Evolutionary conservation across 2,329 filamentous ascomycete species (phyloP), one percentile per base, ranked within the genome.

Genomic region (Penicillium concentricum): DNA sequence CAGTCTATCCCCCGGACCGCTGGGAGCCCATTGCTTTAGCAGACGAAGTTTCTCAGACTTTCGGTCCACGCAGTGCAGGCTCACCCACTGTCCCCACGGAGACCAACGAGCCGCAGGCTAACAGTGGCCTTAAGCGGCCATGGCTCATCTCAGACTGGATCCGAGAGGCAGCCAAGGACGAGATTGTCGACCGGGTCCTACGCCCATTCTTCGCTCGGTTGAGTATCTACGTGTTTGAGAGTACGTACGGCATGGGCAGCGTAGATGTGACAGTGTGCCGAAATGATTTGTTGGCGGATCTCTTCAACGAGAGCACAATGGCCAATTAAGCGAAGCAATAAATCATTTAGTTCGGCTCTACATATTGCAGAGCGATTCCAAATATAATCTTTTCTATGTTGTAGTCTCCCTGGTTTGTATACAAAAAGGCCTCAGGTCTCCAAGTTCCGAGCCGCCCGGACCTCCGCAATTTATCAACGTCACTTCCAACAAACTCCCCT

Each of bases 191-290:
- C 57, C 88, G 88, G 70, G 84, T 97, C 13, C 76, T 97, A 60
- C 82, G 90, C 64, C 93, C 93, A 0, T 97, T 97, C 76, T 91
- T 97, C 70, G 89, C 88, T 15, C 90, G 95, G 71, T 77, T 99
- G 61, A 97, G 92, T 71, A 97, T 99, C 68, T 90, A 88, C 72
- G 88, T 90, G 0, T 99, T 97, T 75, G 94, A 99, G 78, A 89
- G 88, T 60, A 93, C 89, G 54, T 99, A 99, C 73, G 86, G 88
- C 16, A 92, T 97, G 86, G 87, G 86, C 35, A 74, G 74, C 41
- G 76, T 89, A 26, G 91, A 95, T 72, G 71, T 81, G 65, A 83
- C 86, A 50, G 80, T 79, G 10, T 92, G 90, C 67, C 79, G 83
- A 51, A 78, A 82, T 62, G 82, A 82, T 46, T 69, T 95, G 58